Percentiles rank a stretch among this genome's conserved stretches.
Evolutionary conservation across 2,329 filamentous ascomycete species (phyloP).

Genomic region (Nemania abortiva): DNA sequence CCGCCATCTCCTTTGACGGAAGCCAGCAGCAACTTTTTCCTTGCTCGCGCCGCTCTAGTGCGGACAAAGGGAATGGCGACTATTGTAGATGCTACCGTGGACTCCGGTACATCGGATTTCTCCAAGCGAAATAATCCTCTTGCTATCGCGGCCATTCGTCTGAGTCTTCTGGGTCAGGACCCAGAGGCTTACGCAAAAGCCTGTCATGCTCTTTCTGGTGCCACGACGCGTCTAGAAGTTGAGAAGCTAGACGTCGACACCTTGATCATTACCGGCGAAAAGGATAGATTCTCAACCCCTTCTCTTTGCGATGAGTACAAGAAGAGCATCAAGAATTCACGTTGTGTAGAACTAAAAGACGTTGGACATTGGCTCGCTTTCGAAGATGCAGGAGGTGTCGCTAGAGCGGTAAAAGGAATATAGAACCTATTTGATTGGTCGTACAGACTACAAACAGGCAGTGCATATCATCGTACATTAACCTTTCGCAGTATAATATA

Average conservation of each 20-base stretch:
- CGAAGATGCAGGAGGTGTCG: constrained; percentile 19
- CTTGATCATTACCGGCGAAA: constrained; percentile 26
- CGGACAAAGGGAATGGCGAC: constrained; percentile 21
- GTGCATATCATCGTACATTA: no score
- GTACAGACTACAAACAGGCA: no score
- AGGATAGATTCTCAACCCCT: constrained; percentile 18
- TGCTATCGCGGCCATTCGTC: constrained; percentile 15
- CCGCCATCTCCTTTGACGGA: constrained; percentile 10
- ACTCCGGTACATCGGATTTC: not conserved
- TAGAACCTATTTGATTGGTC: not conserved
- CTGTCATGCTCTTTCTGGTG: constrained; percentile 18
- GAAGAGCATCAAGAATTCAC: not conserved
- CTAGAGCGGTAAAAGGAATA: constrained; percentile 11
- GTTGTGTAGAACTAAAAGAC: constrained; percentile 13
- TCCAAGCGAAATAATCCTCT: constrained; percentile 22
- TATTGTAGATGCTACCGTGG: constrained; percentile 8
- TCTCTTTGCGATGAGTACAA: constrained; percentile 17
- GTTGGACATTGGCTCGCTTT: constrained; percentile 32
- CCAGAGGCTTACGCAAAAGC: constrained; percentile 35
- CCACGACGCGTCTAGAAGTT: constrained; percentile 7
- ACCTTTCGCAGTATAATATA: no score
- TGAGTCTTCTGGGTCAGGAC: constrained; percentile 33
- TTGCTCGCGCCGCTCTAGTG: constrained; percentile 2
- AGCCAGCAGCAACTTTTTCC: not conserved
- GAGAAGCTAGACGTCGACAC: constrained; percentile 18